phyloP scores from a whole-genome alignment of 345 rosid species.

The Mallotus nudiflorus region DNA sequence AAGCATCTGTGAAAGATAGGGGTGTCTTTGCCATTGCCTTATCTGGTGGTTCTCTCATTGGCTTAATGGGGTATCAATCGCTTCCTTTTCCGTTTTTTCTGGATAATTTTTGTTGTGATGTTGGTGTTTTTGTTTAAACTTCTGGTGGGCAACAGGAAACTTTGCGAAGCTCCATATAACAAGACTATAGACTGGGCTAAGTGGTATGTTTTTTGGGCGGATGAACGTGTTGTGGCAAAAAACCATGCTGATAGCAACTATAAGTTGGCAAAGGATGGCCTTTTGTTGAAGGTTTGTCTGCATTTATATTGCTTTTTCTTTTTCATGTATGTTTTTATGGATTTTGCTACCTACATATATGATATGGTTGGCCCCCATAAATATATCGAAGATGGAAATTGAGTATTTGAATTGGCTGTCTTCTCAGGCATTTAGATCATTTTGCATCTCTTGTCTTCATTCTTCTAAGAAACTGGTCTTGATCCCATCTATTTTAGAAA shows the following conservation, averaged over 20 bases:
- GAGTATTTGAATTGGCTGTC: not conserved
- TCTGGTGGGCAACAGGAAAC: slow-evolving; percentile 58
- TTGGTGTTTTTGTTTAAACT: slow-evolving; percentile 25
- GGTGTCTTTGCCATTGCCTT: slow-evolving; percentile 79
- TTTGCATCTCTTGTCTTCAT: slow-evolving; percentile 1
- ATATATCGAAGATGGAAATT: not conserved
- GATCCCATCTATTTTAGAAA: not conserved
- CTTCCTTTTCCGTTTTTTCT: slow-evolving; percentile 15
- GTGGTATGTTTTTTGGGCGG: slow-evolving; percentile 87
- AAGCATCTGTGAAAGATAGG: slow-evolving; percentile 76
- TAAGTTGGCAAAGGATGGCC: slow-evolving; percentile 73
- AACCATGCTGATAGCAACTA: slow-evolving; percentile 83
- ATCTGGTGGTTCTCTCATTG: slow-evolving; percentile 86
- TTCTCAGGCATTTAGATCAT: slow-evolving; percentile 2
- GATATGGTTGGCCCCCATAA: too few species aligned
- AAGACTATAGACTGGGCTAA: slow-evolving; percentile 87
- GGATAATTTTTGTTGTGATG: slow-evolving; percentile 19
- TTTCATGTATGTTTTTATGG: not conserved
- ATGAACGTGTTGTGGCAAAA: slow-evolving; percentile 80
- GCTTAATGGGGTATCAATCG: slow-evolving; percentile 62
- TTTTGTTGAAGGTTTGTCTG: slow-evolving; percentile 67
- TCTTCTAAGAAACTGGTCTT: not conserved
- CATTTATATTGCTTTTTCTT: not conserved
- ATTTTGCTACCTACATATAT: too few species aligned
- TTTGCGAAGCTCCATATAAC: slow-evolving; percentile 76